These are phyloP conservation scores for Coffea eugenioides DNA, from an alignment of 257 asterid species.

Conservation along the genomic window DNA sequence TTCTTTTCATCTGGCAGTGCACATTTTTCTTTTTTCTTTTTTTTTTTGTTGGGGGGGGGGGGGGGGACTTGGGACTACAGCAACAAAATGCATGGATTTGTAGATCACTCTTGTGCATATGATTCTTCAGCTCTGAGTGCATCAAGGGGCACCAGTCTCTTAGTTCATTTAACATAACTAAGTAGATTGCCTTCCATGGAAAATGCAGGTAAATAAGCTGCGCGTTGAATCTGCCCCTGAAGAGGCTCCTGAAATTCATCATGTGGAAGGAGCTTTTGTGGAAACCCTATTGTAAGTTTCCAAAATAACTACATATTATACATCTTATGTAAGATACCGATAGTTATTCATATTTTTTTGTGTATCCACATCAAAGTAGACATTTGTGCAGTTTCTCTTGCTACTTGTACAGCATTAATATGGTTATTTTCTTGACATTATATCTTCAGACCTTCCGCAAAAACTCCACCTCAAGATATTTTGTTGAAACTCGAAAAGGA, in stretches of 20 bases:
- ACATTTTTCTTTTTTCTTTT: neutral
- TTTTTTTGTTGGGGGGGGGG: no score
- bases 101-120: neutral
- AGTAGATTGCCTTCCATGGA: conserved; percentile 5
- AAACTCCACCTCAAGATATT: conserved; percentile 87
- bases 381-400: neutral
- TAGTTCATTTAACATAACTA: conserved; percentile 13
- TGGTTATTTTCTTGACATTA: neutral
- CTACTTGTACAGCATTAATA: neutral
- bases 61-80: neutral
- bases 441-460: conserved; percentile 65
- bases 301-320: conserved; percentile 1
- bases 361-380: neutral
- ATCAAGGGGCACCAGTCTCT: neutral
- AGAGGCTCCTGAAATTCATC: conserved; percentile 75
- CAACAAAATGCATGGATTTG: neutral
- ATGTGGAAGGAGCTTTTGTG: conserved; percentile 94
- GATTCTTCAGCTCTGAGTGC: neutral
- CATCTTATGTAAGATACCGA: neutral
- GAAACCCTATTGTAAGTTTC: conserved; percentile 78
- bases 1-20: neutral
- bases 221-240: conserved; percentile 72
- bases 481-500: conserved; percentile 78
- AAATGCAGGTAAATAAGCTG: conserved; percentile 72
- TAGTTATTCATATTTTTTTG: neutral